Percentiles rank a stretch among this genome's conserved stretches.
Evolutionary conservation across 352 stramenopile genomes (phyloP).

Genomic region (Globisporangium irregulare): DNA sequence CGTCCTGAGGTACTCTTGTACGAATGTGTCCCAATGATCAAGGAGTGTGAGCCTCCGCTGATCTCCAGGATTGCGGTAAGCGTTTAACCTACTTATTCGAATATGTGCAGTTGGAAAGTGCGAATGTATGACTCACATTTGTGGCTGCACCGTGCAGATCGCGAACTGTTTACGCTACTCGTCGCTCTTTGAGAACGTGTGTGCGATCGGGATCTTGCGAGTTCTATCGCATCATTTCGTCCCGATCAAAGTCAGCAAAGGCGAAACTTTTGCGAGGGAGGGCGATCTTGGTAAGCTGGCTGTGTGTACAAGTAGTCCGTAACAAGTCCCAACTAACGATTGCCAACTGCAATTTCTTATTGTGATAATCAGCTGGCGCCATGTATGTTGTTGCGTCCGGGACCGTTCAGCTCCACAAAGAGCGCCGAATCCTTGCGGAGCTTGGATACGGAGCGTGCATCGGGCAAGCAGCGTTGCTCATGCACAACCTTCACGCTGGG

Average conservation of each 20-base stretch:
- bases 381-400: slow-evolving; percentile 80
- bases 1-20: slow-evolving; percentile 55
- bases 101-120: neutral
- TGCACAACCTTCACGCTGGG: slow-evolving; percentile 59
- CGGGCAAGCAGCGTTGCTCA: slow-evolving; percentile 68
- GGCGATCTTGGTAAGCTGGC: slow-evolving; percentile 45
- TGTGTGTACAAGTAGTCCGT: neutral
- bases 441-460: slow-evolving; percentile 72
- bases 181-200: slow-evolving; percentile 79
- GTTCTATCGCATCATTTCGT: slow-evolving; percentile 79
- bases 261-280: slow-evolving; percentile 66
- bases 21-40: slow-evolving; percentile 35
- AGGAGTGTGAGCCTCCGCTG: slow-evolving; percentile 41
- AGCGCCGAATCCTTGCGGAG: slow-evolving; percentile 58
- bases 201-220: slow-evolving; percentile 71
- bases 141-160: slow-evolving; percentile 35
- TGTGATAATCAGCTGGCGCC: slow-evolving; percentile 41
- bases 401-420: slow-evolving; percentile 76
- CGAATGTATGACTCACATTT: neutral
- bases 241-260: slow-evolving; percentile 41
- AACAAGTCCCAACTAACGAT: neutral
- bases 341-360: neutral
- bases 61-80: slow-evolving; percentile 75
- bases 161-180: slow-evolving; percentile 78
- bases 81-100: neutral